Evolutionary conservation across 768 basidiomycete genomes (phyloP), one percentile per base, ranked within the genome.

Genomic region (Trametes maxima): DNA sequence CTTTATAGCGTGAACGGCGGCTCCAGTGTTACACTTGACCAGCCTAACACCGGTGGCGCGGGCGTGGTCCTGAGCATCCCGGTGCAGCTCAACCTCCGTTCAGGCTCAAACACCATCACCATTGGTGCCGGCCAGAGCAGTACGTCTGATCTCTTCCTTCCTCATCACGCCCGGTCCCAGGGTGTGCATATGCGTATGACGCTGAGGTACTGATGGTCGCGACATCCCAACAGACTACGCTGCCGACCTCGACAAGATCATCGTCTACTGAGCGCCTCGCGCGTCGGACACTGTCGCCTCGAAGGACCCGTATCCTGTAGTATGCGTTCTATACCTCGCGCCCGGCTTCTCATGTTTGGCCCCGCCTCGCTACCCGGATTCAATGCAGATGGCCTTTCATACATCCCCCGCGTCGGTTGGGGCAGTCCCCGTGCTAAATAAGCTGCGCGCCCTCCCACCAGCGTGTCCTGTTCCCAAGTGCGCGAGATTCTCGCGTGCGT

Each of bases 201-300:
- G 25, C 25, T 7, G 11, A 1, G 5, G 22, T 52, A 36, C 39
- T 37, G 51, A 52, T 21, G 49, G 7, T 12, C 35, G 2, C 19
- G 49, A 40, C 19, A 19, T 25, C 8, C 49, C 33, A 17, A 55
- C 67, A 84, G 84, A 75, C 65, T 86, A 80, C 69, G 85, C 84
- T 14, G 85, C 76, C 12, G 84, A 86, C 65, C 74, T 86, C 40
- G 85, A 86, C 72, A 85, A 80, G 72, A 84, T 86, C 65, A 74
- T 85, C 33, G 85, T 87, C 2, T 86, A 85, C 68, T 70, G 63
- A 68, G 21, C 14, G 39, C 39, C 43, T 17, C 47, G 22, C 60
- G 28, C 28, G 4, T 33, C 28, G 28, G 4, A 33, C 28, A 3
- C 28, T 14, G 39, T n/a, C 39, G 17, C 12, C 14, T 11, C 39